Conservation (phyloP, 1,284 basidiomycete genomes). For the Cystobasidium sp. region DNA sequence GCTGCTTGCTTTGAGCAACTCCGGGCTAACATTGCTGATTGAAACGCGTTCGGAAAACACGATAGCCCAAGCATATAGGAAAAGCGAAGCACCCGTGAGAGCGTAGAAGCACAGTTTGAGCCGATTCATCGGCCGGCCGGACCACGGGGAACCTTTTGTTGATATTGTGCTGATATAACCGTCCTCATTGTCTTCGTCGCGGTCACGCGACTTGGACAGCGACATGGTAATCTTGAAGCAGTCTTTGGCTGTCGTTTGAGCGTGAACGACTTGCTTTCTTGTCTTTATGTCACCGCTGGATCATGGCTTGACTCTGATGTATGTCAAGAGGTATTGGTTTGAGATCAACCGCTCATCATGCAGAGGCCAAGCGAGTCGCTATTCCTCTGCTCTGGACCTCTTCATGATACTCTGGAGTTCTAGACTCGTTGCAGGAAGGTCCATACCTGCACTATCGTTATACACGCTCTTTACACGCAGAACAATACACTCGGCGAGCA, state of each 20-base stretch:
- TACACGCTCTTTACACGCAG: neutral
- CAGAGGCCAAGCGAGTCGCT: too few species aligned
- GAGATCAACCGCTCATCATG: too few species aligned
- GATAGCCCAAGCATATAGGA: constrained; percentile 39
- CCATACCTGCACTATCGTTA: too few species aligned
- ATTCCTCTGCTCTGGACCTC: too few species aligned
- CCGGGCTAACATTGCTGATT: constrained; percentile 34
- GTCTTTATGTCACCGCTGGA: too few species aligned
- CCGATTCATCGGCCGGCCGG: constrained; percentile 1
- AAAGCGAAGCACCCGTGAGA: constrained; percentile 18
- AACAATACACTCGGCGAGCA: neutral
- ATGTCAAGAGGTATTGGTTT: too few species aligned
- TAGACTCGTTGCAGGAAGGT: too few species aligned
- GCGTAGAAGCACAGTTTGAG: constrained; percentile 6
- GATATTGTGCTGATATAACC: constrained; percentile 5
- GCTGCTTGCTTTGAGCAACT: constrained; percentile 29
- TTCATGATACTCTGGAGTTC: too few species aligned
- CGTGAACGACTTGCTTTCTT: too few species aligned
- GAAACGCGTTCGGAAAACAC: constrained; percentile 34
- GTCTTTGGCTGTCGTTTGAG: too few species aligned
- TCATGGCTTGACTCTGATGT: too few species aligned
- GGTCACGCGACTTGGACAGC: constrained; percentile 20
- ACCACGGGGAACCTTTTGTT: neutral
- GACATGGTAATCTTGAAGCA: neutral
- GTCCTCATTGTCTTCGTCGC: constrained; percentile 18